Percentiles rank a stretch among this genome's conserved stretches.
phyloP scores from a whole-genome alignment of 2,329 filamentous ascomycete species.

The Juglanconis oblonga region DNA sequence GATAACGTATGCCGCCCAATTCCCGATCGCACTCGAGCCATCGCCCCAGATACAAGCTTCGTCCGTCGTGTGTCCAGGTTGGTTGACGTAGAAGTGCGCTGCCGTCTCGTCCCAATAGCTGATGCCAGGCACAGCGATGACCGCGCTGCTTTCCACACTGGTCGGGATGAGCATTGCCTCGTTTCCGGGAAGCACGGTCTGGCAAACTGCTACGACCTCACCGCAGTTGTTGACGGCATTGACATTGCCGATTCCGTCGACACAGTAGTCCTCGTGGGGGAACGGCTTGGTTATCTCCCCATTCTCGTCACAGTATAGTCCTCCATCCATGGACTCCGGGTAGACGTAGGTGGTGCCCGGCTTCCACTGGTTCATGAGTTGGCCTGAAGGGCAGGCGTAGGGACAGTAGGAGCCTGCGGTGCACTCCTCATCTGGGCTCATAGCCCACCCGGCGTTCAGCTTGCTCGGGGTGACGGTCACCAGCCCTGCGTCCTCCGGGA shows the following conservation, averaged over 20 bases:
- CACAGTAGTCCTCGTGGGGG: conserved; percentile 64
- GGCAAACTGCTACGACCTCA: conserved; percentile 66
- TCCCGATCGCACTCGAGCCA: conserved; percentile 60
- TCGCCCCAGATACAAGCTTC: conserved; percentile 73
- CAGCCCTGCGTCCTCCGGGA: conserved; percentile 65
- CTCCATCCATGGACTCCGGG: conserved; percentile 73
- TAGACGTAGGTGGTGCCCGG: conserved; percentile 66
- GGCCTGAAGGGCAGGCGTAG: conserved; percentile 71
- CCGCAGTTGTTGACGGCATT: conserved; percentile 65
- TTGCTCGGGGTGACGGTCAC: conserved; percentile 62
- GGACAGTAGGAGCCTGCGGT: conserved; percentile 68
- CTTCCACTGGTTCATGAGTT: conserved; percentile 79
- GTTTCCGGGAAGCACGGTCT: conserved; percentile 75
- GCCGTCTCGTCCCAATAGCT: conserved; percentile 71
- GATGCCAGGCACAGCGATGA: conserved; percentile 66
- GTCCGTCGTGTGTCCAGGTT: conserved; percentile 58
- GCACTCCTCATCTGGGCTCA: conserved; percentile 73
- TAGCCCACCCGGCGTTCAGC: conserved; percentile 73
- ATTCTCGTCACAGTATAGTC: conserved; percentile 66
- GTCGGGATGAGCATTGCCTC: conserved; percentile 83
- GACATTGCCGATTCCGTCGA: conserved; percentile 64
- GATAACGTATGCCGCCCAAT: conserved; percentile 75
- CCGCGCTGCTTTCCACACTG: conserved; percentile 53
- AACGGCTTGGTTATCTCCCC: conserved; percentile 70
- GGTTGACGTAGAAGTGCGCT: conserved; percentile 80